Evolutionary conservation across 352 stramenopile genomes (phyloP), one percentile per base, ranked within the genome.

Genomic region (Phytophthora podocarpi): DNA sequence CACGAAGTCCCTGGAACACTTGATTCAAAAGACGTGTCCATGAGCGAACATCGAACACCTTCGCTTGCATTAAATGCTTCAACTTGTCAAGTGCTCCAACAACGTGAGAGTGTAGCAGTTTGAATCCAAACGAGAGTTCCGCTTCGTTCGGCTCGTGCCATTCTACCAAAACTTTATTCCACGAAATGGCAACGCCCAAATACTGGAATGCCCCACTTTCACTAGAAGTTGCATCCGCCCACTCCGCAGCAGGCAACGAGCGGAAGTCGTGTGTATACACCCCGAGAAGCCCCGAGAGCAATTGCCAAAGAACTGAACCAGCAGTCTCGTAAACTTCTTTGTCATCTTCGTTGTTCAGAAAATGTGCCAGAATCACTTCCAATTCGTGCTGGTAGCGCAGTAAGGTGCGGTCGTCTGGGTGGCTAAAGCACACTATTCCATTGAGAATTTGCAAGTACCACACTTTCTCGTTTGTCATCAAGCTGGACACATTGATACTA

Each of bases 391-490:
- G 50, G 26, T 79, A 78, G 11, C 49, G 50, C 21, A 90, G 55
- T 13, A 90, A 63, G 5, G 60, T 41, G 5, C 53, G 52, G 10
- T 73, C 45, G 10, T 50, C 48, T 0, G 66, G 56, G 30, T 70
- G 62, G 46, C 73, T 85, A 23, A 74, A 80, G 18, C 70, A 64
- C 24, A 90, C 69, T 21, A 81, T 57, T 8, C 83, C 83, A 39
- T 80, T 67, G 11, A 92, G 62, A 31, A 91, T 71, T 21, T 62
- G 64, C 47, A 93, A 53, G 34, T 81, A 75, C 81, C 81, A 91
- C 5, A 84, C 68, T 59, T 89, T 89, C 47, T 90, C 81, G 45
- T 86, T 90, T 13, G 40, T 39, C 78, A 82, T 85, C 45, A 89
- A 64, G 18, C 42, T 52, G 8, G 27, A 57, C 3, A 64, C 70